Conservation (phyloP, 495 filamentous ascomycete species). For the Aspergillus diversus region DNA sequence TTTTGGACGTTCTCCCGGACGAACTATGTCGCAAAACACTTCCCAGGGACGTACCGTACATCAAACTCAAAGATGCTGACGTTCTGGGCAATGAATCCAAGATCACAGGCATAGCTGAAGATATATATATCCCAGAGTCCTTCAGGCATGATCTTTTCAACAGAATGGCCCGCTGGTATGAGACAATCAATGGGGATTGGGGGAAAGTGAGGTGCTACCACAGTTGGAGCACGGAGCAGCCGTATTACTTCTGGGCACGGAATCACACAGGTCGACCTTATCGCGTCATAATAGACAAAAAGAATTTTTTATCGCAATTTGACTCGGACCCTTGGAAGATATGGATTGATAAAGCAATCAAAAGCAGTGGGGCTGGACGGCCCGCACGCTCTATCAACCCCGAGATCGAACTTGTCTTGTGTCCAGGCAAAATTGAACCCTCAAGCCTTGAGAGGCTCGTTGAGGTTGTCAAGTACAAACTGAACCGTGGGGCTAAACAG, state of each 20-base stretch:
- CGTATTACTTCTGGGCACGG: neutral
- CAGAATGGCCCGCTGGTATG: neutral
- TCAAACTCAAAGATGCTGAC: neutral
- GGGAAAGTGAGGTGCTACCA: too few relatives aligned
- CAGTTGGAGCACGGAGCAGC: neutral
- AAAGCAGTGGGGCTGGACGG: neutral
- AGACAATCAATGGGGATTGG: too few relatives aligned
- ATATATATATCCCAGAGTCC: neutral
- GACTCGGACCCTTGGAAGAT: too few relatives aligned
- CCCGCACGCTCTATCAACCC: neutral
- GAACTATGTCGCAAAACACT: neutral
- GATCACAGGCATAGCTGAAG: neutral
- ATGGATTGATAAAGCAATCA: too few relatives aligned
- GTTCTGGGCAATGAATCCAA: too few relatives aligned
- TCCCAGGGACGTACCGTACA: neutral
- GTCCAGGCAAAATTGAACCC: neutral
- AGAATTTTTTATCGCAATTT: too few relatives aligned
- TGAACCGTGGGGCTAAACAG: neutral
- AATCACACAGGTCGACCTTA: neutral
- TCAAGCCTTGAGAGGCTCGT: neutral
- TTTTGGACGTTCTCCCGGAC: neutral
- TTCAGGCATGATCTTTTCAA: too few relatives aligned
- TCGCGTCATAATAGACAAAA: neutral
- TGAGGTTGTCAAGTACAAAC: neutral
- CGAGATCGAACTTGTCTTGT: neutral